Evolutionary conservation across 257 asterid species (phyloP), one percentile per base, ranked within the genome.

Genomic region (Catharanthus roseus): DNA sequence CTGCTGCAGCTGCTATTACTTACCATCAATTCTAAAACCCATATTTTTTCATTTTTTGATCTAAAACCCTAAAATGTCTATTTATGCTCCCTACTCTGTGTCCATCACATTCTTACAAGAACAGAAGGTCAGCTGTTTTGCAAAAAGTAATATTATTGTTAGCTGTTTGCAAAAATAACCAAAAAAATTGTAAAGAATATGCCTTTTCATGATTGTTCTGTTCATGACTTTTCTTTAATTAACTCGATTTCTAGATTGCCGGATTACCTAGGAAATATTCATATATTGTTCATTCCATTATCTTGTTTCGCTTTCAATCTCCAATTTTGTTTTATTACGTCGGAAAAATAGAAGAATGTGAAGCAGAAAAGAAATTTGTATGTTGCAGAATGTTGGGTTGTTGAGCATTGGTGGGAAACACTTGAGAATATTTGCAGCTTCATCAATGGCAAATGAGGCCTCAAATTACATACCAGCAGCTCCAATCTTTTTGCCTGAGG

Each of bases 401-500:
- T 68, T 77, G 6, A 72, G 71, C 65, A 72, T 23, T 44, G 62
- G 42, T 47, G 69, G 79, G 75, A 80, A 79, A 77, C 77, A 71
- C 18, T 73, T 78, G 55, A 85, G 74, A 81, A 78, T 84, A 57
- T 70, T 79, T 74, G 85, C 96, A n/a, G 75, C 78, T 47, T 74
- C 80, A 54, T 78, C 87, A 21, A 79, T 60, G 36, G 68, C 77
- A 33, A 81, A 82, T 66, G 89, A 84, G 65, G 84, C 78, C 67
- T 80, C 95, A 6, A 77, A 68, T 53, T 82, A 85, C 86, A 91
- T 91, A 47, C 91, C 99, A 18, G 96, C 96, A 71, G 99, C 97
- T 76, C 99, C 96, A 0, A 89, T 91, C 44, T 77, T 88, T 54
- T 77, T 91, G 77, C 99, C 97, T 0, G 85, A 91, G 82, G 97